A percentile compares a stretch with the other conserved stretches of the same genome.
phyloP scores from a whole-genome alignment of 1,284 basidiomycete genomes.

The Ganoderma multipileum region DNA sequence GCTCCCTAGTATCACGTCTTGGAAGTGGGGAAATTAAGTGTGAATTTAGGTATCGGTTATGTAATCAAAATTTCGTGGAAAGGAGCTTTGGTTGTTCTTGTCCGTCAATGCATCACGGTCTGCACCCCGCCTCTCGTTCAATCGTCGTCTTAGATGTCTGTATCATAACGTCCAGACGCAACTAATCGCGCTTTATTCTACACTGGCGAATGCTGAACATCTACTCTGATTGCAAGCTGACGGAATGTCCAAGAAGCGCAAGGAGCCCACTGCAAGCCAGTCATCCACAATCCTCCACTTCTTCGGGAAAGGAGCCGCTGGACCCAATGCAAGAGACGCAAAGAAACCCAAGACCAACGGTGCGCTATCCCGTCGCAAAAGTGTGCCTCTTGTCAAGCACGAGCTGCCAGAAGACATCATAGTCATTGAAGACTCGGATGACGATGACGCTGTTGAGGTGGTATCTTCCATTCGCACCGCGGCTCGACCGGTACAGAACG shows the following conservation, averaged over 20 bases:
- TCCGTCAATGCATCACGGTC: not conserved
- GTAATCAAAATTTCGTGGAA: not conserved
- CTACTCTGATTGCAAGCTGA: not conserved
- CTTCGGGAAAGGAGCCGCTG: slow-evolving; percentile 44
- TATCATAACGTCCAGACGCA: not conserved
- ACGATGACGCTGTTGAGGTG: slow-evolving; percentile 35
- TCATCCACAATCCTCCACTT: slow-evolving; percentile 58
- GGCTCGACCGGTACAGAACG: slow-evolving; percentile 3
- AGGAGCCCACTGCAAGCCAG: slow-evolving; percentile 38
- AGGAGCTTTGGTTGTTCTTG: not conserved
- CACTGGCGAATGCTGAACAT: not conserved
- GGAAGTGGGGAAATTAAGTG: not conserved
- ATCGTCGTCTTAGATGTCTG: not conserved
- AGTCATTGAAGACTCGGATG: slow-evolving; percentile 63
- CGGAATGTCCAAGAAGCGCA: slow-evolving; percentile 47
- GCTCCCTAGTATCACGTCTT: not conserved
- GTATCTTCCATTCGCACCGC: slow-evolving; percentile 10
- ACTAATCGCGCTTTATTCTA: slow-evolving; percentile 3
- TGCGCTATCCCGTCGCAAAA: not conserved
- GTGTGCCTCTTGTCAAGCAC: not conserved
- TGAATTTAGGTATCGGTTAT: not conserved
- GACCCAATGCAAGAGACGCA: slow-evolving; percentile 7
- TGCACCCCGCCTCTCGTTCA: not conserved
- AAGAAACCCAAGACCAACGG: slow-evolving; percentile 24
- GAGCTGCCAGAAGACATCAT: slow-evolving; percentile 51